Conservation (phyloP, 176 grass and related monocot genomes). For the Pontederia crassipes region DNA sequence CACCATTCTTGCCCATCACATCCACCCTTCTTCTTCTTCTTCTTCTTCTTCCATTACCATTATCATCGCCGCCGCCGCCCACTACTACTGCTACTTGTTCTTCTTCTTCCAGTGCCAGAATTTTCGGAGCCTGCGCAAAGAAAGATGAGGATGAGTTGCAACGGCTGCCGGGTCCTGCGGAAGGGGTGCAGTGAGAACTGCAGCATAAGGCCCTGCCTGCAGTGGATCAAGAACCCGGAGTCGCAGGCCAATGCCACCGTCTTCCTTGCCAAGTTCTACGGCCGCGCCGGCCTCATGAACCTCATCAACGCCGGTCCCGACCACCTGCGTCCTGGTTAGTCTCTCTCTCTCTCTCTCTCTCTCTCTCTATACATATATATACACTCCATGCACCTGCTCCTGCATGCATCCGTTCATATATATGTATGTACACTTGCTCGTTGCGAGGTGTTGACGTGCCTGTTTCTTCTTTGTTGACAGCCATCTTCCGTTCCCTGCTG, state of each 20-base stretch:
- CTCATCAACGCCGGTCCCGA: constrained; percentile 35
- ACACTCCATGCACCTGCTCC: no score
- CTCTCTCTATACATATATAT: no score
- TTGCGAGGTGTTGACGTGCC: no score
- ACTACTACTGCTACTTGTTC: background rate
- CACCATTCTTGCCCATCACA: background rate
- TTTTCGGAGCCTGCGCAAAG: background rate
- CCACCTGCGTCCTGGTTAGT: constrained; percentile 34
- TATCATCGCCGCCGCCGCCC: background rate
- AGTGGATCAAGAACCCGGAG: constrained; percentile 49
- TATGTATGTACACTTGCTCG: no score
- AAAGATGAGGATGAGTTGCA: constrained; percentile 62
- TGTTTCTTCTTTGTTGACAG: constrained; percentile 14
- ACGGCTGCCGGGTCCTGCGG: constrained; percentile 54
- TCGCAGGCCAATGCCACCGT: constrained; percentile 66
- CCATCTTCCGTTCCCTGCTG: constrained; percentile 45
- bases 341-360: no score
- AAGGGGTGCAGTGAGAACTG: constrained; percentile 48
- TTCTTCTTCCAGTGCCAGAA: background rate
- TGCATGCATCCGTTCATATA: no score
- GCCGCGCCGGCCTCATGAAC: constrained; percentile 59
- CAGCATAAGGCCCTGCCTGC: constrained; percentile 55
- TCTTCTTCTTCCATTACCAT: background rate
- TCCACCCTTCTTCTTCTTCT: background rate
- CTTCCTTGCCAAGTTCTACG: constrained; percentile 80